These are phyloP conservation scores for Camellia sinensis DNA, from an alignment of 148 eudicot species.

Conservation along the genomic window DNA sequence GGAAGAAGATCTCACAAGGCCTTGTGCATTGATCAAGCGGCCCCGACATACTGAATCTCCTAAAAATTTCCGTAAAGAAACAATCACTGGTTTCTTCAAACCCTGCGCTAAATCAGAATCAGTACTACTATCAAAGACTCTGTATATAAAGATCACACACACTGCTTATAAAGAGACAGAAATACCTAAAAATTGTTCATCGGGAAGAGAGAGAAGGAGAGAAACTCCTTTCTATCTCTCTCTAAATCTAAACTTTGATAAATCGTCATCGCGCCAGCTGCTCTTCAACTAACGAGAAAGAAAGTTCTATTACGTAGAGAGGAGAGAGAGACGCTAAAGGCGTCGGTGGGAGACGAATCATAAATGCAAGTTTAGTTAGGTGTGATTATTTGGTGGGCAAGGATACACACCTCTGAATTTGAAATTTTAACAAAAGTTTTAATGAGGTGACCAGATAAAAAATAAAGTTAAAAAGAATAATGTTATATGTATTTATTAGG, in stretches of 20 bases:
- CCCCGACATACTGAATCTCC: not conserved
- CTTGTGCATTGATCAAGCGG: not conserved
- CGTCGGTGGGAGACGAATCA: no score
- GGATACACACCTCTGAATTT: no score
- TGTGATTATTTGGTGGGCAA: no score
- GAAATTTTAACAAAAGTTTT: no score
- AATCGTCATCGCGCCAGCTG: conserved; percentile 1
- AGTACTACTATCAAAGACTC: not conserved
- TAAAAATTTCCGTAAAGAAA: no score
- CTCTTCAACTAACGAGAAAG: not conserved
- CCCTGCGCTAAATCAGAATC: not conserved
- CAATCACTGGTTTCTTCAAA: not conserved
- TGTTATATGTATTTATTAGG: no score
- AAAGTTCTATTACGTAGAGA: no score
- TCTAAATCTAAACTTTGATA: not conserved
- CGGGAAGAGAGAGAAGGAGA: not conserved
- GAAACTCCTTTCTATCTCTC: conserved; percentile 2
- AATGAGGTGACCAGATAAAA: no score
- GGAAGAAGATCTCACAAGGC: conserved; percentile 3
- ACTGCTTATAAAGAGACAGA: not conserved
- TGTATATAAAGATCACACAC: no score
- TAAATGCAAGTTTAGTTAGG: no score
- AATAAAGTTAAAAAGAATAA: no score
- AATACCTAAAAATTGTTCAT: not conserved
- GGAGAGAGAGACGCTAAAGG: not conserved